These are phyloP conservation scores for Cytospora mali DNA, from an alignment of 2,329 filamentous ascomycete genomes.

Conservation along the genomic window DNA sequence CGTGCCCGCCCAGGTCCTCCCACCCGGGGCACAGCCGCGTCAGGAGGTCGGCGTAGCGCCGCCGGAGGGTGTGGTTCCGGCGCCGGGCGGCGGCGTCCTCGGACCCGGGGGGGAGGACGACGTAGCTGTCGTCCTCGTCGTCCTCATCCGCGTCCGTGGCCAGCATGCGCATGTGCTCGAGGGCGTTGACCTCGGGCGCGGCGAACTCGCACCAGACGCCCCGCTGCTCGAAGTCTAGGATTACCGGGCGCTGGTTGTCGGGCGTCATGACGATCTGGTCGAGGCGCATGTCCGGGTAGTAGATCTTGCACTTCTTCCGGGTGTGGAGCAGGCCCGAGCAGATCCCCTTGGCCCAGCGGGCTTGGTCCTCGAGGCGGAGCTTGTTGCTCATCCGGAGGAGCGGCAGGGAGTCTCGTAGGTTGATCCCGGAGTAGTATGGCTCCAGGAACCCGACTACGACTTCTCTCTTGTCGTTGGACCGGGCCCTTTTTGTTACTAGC, in stretches of 20 bases:
- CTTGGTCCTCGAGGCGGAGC: constrained; percentile 47
- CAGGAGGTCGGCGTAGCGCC: constrained; percentile 47
- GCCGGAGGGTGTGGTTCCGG: constrained; percentile 28
- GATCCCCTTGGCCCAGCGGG: constrained; percentile 58
- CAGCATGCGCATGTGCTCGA: constrained; percentile 60
- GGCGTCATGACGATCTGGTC: constrained; percentile 59
- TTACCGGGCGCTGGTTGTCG: constrained; percentile 48
- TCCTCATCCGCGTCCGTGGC: constrained; percentile 51
- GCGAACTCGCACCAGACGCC: constrained; percentile 66
- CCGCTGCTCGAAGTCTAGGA: constrained; percentile 66
- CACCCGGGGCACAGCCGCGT: constrained; percentile 50
- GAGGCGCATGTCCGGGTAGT: constrained; percentile 62
- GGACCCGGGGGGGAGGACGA: neutral
- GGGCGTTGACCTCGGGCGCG: constrained; percentile 60
- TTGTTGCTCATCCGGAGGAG: constrained; percentile 50
- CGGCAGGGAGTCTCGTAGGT: constrained; percentile 58
- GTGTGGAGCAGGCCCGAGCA: constrained; percentile 55
- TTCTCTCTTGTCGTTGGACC: constrained; percentile 58
- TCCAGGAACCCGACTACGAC: constrained; percentile 62
- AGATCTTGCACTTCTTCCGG: constrained; percentile 47
- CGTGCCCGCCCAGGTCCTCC: constrained; percentile 44
- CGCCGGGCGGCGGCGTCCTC: constrained; percentile 8
- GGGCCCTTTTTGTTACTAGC: constrained; percentile 57
- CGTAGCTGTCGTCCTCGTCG: constrained; percentile 28
- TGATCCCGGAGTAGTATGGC: constrained; percentile 56